Conservation (phyloP, 2,329 filamentous ascomycete species). For the Colletotrichum chlorophyti region DNA sequence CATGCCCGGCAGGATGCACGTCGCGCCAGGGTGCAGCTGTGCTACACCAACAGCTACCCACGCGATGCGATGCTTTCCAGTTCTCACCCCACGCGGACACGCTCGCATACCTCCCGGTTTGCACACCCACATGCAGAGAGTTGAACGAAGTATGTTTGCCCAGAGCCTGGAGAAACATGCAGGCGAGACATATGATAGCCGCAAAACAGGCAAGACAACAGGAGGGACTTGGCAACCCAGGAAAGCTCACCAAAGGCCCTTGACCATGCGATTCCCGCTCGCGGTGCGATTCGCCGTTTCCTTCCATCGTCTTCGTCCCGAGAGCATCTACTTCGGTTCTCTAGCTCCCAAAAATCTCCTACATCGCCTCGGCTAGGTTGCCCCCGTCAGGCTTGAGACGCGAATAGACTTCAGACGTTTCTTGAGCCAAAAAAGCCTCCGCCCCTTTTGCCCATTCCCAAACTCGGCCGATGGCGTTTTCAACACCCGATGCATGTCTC, state of each 20-base stretch:
- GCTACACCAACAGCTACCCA: slow-evolving; percentile 14
- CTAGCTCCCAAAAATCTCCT: background rate
- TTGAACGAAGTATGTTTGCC: background rate
- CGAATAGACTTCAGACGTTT: background rate
- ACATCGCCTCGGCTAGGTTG: background rate
- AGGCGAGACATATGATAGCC: background rate
- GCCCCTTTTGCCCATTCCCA: background rate
- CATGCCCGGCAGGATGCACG: slow-evolving; percentile 10
- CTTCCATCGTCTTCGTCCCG: background rate
- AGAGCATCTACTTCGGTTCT: background rate
- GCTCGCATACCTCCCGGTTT: too few relatives aligned
- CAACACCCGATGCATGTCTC: slow-evolving; percentile 16
- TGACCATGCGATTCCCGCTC: slow-evolving; percentile 1
- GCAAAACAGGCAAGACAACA: background rate
- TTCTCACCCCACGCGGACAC: slow-evolving; percentile 12
- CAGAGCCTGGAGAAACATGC: slow-evolving; percentile 1
- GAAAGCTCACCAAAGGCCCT: background rate
- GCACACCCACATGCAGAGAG: slow-evolving; percentile 4
- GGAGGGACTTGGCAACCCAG: slow-evolving; percentile 3
- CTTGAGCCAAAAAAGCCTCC: background rate
- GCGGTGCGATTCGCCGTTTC: background rate
- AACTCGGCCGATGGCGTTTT: slow-evolving; percentile 14
- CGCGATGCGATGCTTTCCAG: slow-evolving; percentile 14
- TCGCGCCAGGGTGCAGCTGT: slow-evolving; percentile 21
- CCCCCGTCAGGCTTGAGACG: background rate